Percentiles rank a stretch among this genome's conserved stretches.
These are phyloP conservation scores for Pleurotus tuoliensis DNA, from an alignment of 768 basidiomycete genomes.

Conservation along the genomic window DNA sequence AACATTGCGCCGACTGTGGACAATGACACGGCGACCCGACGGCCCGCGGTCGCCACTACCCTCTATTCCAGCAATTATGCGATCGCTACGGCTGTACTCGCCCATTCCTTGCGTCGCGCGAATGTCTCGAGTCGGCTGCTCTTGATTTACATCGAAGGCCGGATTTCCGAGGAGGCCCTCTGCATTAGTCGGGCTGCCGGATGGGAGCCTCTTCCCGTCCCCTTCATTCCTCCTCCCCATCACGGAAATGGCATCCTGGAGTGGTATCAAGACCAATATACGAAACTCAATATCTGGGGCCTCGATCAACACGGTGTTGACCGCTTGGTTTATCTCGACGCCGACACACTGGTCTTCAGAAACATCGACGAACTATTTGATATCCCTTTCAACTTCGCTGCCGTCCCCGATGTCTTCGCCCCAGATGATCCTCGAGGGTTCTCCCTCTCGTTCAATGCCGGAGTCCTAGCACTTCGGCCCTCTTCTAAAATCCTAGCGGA, in stretches of 20 bases:
- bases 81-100: slow-evolving; percentile 24
- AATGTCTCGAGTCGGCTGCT: slow-evolving; percentile 25
- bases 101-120: slow-evolving; percentile 21
- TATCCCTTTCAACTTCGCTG: slow-evolving; percentile 28
- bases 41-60: slow-evolving; percentile 23
- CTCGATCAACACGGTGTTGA: slow-evolving; percentile 24
- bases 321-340: slow-evolving; percentile 28
- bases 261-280: slow-evolving; percentile 30
- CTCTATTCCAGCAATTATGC: slow-evolving; percentile 28
- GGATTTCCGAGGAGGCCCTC: slow-evolving; percentile 23
- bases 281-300: slow-evolving; percentile 31
- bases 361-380: slow-evolving; percentile 31
- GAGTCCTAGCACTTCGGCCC: slow-evolving; percentile 28
- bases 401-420: slow-evolving; percentile 26
- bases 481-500: slow-evolving; percentile 21
- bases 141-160: slow-evolving; percentile 26
- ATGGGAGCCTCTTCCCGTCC: slow-evolving; percentile 23
- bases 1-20: not conserved
- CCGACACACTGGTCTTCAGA: slow-evolving; percentile 27
- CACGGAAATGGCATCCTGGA: slow-evolving; percentile 20
- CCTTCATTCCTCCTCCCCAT: slow-evolving; percentile 28
- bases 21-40: not conserved
- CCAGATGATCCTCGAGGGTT: slow-evolving; percentile 20
- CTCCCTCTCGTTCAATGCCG: slow-evolving; percentile 30
- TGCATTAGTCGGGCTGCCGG: slow-evolving; percentile 26